A percentile compares a stretch with the other conserved stretches of the same genome.
Evolutionary conservation across 179 eudicot species (phyloP).

Genomic region (Drosera spatulata): DNA sequence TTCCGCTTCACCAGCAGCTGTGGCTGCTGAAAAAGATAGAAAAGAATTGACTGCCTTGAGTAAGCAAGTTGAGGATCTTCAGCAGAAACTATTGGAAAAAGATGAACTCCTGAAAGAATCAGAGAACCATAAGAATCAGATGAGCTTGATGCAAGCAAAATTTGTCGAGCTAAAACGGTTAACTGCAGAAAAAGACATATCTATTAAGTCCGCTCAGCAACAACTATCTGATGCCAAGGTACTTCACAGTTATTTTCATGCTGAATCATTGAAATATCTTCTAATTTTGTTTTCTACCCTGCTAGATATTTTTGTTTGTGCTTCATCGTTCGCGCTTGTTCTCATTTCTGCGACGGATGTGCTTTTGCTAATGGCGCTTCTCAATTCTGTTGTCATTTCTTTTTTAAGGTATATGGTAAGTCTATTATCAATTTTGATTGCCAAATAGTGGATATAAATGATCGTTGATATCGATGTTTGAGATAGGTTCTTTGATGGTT

Average conservation of each 20-base stretch:
- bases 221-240: constrained; percentile 84
- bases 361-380: too few species aligned
- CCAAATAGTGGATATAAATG: too few species aligned
- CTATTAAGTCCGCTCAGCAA: constrained; percentile 46
- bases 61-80: constrained; percentile 69
- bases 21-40: constrained; percentile 41
- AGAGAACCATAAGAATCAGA: constrained; percentile 41
- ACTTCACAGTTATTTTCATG: not conserved
- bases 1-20: constrained; percentile 25
- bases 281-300: not conserved
- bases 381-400: too few species aligned
- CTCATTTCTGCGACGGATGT: too few species aligned
- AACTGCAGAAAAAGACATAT: constrained; percentile 51
- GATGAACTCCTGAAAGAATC: constrained; percentile 64
- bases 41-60: constrained; percentile 61
- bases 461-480: not conserved
- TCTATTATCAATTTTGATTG: too few species aligned
- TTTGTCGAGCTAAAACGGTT: constrained; percentile 48
- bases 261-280: not conserved
- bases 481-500: not conserved
- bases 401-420: too few species aligned
- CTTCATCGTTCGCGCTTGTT: too few species aligned
- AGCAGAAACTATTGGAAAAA: constrained; percentile 53
- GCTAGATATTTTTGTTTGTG: too few species aligned
- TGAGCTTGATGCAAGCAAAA: constrained; percentile 34